Conservation (phyloP, 2,329 filamentous ascomycete genomes). For the Curvularia lunata region DNA sequence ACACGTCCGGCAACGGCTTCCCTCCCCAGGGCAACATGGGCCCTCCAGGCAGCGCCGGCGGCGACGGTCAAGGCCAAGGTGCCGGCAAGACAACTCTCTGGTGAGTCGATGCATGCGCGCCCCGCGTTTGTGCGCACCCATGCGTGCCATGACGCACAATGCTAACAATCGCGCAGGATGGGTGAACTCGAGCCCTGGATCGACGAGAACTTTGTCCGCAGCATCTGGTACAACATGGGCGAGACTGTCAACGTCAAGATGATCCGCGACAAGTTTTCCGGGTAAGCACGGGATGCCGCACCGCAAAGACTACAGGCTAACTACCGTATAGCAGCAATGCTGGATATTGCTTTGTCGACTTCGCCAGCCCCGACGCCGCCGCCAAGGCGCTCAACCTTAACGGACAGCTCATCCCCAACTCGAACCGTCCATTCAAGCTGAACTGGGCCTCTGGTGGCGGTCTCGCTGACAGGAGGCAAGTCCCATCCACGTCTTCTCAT, state of each 20-base stretch:
- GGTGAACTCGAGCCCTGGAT: conserved; percentile 99
- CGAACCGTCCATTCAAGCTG: conserved; percentile 93
- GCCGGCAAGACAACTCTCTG: conserved; percentile 61
- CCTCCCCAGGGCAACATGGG: conserved; percentile 57
- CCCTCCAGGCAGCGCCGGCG: conserved; percentile 47
- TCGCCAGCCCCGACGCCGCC: conserved; percentile 79
- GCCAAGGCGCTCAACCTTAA: conserved; percentile 91
- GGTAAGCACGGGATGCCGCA: conserved; percentile 62
- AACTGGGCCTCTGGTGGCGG: conserved; percentile 99
- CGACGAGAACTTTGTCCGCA: conserved; percentile 98
- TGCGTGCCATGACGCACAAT: background rate
- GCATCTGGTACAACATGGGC: conserved; percentile 89
- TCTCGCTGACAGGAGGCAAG: conserved; percentile 87
- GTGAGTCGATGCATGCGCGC: conserved; percentile 44
- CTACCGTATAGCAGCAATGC: conserved; percentile 81
- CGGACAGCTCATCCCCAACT: conserved; percentile 89
- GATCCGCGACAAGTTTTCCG: conserved; percentile 98
- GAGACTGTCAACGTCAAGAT: conserved; percentile 99
- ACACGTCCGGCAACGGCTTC: conserved; percentile 59
- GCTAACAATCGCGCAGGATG: conserved; percentile 72
- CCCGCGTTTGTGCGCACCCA: background rate
- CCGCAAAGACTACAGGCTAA: conserved; percentile 36
- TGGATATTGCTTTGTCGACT: conserved; percentile 98
- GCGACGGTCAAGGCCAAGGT: conserved; percentile 49
- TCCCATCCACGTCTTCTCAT: conserved; percentile 1